Evolutionary conservation across 2,329 filamentous ascomycete species (phyloP).

Genomic region (Xylaria sp.): DNA sequence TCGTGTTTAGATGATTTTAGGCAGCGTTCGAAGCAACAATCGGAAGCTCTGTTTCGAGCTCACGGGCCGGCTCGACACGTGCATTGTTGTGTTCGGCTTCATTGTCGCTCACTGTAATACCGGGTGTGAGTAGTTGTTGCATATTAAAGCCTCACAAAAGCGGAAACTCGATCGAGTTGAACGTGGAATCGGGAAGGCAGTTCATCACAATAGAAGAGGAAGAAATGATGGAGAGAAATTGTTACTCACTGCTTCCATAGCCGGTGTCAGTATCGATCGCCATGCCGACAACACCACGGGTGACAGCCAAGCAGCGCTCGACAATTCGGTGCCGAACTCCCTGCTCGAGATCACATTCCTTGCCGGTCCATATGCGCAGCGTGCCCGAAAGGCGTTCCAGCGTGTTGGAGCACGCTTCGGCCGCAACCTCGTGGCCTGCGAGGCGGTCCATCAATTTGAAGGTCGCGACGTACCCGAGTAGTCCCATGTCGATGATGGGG

Average conservation of each 20-base stretch:
- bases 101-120: slow-evolving; percentile 19
- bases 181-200: not conserved
- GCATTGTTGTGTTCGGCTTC: slow-evolving; percentile 13
- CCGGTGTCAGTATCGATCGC: slow-evolving; percentile 57
- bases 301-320: slow-evolving; percentile 57
- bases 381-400: slow-evolving; percentile 61
- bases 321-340: slow-evolving; percentile 58
- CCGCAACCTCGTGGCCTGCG: slow-evolving; percentile 49
- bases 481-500: slow-evolving; percentile 49
- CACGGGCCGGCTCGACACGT: slow-evolving; percentile 2
- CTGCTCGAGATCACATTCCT: slow-evolving; percentile 53
- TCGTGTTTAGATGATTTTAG: slow-evolving; percentile 4
- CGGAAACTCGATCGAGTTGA: not conserved
- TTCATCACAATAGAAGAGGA: not conserved
- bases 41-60: not conserved
- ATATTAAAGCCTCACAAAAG: not conserved
- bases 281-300: slow-evolving; percentile 61
- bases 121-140: slow-evolving; percentile 1
- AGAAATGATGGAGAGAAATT: not conserved
- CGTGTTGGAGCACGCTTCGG: slow-evolving; percentile 49
- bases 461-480: slow-evolving; percentile 62
- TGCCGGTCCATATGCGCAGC: slow-evolving; percentile 63
- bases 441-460: slow-evolving; percentile 62
- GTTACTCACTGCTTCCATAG: slow-evolving; percentile 52
- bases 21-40: not conserved